Percentiles rank a stretch among this genome's conserved stretches.
Conservation (phyloP, 176 grass and related monocot species). For the Typha latifolia region DNA sequence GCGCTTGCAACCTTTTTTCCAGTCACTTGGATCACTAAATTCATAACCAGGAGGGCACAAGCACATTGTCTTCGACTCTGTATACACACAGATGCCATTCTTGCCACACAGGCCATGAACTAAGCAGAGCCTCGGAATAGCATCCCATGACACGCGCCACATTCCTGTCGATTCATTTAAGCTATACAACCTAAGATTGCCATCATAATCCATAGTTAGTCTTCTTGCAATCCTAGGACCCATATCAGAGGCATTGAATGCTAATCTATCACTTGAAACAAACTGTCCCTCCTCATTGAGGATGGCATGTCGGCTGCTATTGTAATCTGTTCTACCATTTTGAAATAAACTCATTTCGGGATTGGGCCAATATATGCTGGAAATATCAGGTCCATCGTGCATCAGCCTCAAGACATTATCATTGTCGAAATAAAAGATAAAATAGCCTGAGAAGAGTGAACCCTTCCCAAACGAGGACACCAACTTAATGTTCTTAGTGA, state of each 20-base stretch:
- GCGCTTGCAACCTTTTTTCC: slow-evolving; percentile 16
- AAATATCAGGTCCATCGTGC: slow-evolving; percentile 6
- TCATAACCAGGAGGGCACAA: slow-evolving; percentile 18
- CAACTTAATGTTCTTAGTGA: slow-evolving; percentile 15
- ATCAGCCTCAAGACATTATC: slow-evolving; percentile 18
- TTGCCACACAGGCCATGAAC: slow-evolving; percentile 17
- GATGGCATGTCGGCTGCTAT: slow-evolving; percentile 6
- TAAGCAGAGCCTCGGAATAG: not conserved
- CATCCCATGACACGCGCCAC: slow-evolving; percentile 3
- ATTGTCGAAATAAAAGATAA: slow-evolving; percentile 23
- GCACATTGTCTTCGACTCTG: not conserved
- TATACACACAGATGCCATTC: slow-evolving; percentile 12
- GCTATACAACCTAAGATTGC: slow-evolving; percentile 22
- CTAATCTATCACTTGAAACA: slow-evolving; percentile 9
- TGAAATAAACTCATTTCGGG: not conserved
- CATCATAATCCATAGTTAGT: slow-evolving; percentile 24
- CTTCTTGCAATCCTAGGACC: not conserved
- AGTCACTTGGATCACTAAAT: slow-evolving; percentile 7
- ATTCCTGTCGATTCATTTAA: slow-evolving; percentile 2
- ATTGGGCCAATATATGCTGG: slow-evolving; percentile 24
- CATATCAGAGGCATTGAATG: slow-evolving; percentile 14
- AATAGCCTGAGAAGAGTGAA: slow-evolving; percentile 10
- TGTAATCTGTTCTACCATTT: slow-evolving; percentile 14
- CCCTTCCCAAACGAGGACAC: not conserved
- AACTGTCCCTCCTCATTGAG: slow-evolving; percentile 7